phyloP scores from a whole-genome alignment of 2,329 filamentous ascomycete genomes.

The Aspergillus tanneri region DNA sequence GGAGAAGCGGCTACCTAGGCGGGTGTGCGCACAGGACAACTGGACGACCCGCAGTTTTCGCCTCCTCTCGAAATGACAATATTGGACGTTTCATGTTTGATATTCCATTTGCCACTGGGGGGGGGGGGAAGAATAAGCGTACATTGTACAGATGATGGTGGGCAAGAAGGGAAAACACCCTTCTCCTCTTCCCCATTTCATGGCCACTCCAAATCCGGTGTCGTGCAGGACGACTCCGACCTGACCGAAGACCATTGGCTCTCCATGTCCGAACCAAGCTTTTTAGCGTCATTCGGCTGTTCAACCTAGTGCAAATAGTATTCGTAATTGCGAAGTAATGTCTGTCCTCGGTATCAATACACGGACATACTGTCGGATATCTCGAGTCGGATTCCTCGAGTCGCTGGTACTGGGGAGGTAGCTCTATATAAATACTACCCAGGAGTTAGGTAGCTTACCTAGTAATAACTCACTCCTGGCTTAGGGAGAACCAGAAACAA shows the following conservation, averaged over 20 bases:
- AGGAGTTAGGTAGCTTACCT: too few relatives aligned
- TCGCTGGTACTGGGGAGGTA: too few relatives aligned
- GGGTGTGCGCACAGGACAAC: slow-evolving; percentile 8
- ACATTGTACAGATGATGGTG: too few relatives aligned
- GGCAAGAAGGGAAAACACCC: too few relatives aligned
- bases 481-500: neutral
- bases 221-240: slow-evolving; percentile 14
- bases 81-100: slow-evolving; percentile 3
- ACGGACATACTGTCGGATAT: too few relatives aligned
- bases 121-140: neutral
- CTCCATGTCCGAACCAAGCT: slow-evolving; percentile 17
- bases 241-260: slow-evolving; percentile 10
- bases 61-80: neutral
- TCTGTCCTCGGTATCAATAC: neutral
- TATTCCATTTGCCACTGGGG: neutral
- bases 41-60: slow-evolving; percentile 2
- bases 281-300: slow-evolving; percentile 13
- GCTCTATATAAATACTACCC: too few relatives aligned
- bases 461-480: too few relatives aligned
- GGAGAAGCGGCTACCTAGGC: neutral
- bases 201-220: slow-evolving; percentile 9
- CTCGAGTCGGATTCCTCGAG: too few relatives aligned
- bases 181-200: neutral
- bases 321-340: neutral
- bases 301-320: neutral